Conservation (phyloP, 441 rosid species). For the Erodium trifolium region DNA sequence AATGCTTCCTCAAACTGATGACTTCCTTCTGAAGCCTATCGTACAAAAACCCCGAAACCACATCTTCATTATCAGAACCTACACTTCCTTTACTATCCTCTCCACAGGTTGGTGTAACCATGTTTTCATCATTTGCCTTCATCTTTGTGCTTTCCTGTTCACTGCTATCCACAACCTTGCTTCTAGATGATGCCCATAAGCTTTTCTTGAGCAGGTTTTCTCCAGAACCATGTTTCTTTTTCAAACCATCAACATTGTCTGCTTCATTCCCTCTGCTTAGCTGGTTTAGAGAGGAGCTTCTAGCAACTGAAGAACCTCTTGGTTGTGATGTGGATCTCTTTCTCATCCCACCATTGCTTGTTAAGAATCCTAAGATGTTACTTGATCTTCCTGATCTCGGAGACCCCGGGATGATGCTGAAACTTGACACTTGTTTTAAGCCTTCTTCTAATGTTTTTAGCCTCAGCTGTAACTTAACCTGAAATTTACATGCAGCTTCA, state of each 20-base stretch:
- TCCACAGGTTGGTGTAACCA: not conserved
- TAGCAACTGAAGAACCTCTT: slow-evolving; percentile 34
- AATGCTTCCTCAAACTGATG: slow-evolving; percentile 49
- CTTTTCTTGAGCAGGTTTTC: slow-evolving; percentile 33
- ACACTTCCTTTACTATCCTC: slow-evolving; percentile 18
- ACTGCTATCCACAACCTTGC: slow-evolving; percentile 36
- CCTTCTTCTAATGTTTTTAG: slow-evolving; percentile 70
- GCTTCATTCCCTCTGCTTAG: slow-evolving; percentile 26
- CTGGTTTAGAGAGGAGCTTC: slow-evolving; percentile 38
- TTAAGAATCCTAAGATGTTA: slow-evolving; percentile 58
- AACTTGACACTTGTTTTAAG: slow-evolving; percentile 34
- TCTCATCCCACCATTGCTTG: slow-evolving; percentile 47
- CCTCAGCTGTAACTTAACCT: slow-evolving; percentile 82
- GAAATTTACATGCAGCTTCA: slow-evolving; percentile 16
- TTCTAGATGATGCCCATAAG: slow-evolving; percentile 43
- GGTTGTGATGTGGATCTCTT: slow-evolving; percentile 68
- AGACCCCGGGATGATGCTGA: slow-evolving; percentile 26
- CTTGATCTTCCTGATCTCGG: slow-evolving; percentile 44
- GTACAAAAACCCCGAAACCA: slow-evolving; percentile 76
- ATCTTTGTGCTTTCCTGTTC: slow-evolving; percentile 53
- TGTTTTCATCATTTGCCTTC: slow-evolving; percentile 26
- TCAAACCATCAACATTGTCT: slow-evolving; percentile 18
- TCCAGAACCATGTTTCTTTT: slow-evolving; percentile 26
- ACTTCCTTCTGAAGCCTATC: slow-evolving; percentile 86
- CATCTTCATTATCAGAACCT: slow-evolving; percentile 32